Evolutionary conservation across 2,329 filamentous ascomycete species (phyloP).

Genomic region (Aspergillus alliaceus): DNA sequence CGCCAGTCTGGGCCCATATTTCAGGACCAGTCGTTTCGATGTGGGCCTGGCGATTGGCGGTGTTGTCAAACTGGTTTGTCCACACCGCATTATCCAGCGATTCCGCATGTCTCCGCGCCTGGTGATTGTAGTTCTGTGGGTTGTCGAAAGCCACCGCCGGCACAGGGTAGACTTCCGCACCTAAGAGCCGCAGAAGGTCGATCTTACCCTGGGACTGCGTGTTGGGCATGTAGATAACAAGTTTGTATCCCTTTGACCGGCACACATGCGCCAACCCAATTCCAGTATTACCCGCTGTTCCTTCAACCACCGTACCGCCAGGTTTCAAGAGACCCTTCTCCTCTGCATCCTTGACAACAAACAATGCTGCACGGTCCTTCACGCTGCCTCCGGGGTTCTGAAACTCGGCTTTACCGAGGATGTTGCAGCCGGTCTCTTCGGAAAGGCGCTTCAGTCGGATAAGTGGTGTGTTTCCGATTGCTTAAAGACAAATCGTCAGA

Average conservation of each 20-base stretch:
- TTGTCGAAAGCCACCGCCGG: slow-evolving; percentile 95
- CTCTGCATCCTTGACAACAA: slow-evolving; percentile 91
- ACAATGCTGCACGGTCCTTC: slow-evolving; percentile 94
- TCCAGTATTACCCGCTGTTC: slow-evolving; percentile 95
- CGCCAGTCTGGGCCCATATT: slow-evolving; percentile 89
- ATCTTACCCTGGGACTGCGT: slow-evolving; percentile 98
- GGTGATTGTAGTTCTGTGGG: slow-evolving; percentile 96
- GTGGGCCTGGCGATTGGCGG: slow-evolving; percentile 87
- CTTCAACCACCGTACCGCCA: slow-evolving; percentile 93
- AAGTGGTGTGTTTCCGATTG: slow-evolving; percentile 95
- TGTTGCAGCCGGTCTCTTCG: slow-evolving; percentile 85
- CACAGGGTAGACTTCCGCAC: slow-evolving; percentile 93
- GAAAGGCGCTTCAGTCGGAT: slow-evolving; percentile 88
- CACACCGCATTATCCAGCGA: slow-evolving; percentile 83
- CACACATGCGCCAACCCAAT: slow-evolving; percentile 98
- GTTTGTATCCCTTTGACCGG: slow-evolving; percentile 83
- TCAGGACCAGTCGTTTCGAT: slow-evolving; percentile 96
- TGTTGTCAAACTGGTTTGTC: slow-evolving; percentile 99
- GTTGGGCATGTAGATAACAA: slow-evolving; percentile 99
- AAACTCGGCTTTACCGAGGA: slow-evolving; percentile 97
- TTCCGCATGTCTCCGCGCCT: slow-evolving; percentile 88
- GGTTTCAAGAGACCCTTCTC: slow-evolving; percentile 77
- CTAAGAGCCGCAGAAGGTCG: slow-evolving; percentile 83
- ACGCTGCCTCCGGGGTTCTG: slow-evolving; percentile 96
- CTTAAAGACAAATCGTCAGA: slow-evolving; percentile 46